Conservation (phyloP, 2,329 filamentous ascomycete genomes). For the Hypoxylon rubiginosum region DNA sequence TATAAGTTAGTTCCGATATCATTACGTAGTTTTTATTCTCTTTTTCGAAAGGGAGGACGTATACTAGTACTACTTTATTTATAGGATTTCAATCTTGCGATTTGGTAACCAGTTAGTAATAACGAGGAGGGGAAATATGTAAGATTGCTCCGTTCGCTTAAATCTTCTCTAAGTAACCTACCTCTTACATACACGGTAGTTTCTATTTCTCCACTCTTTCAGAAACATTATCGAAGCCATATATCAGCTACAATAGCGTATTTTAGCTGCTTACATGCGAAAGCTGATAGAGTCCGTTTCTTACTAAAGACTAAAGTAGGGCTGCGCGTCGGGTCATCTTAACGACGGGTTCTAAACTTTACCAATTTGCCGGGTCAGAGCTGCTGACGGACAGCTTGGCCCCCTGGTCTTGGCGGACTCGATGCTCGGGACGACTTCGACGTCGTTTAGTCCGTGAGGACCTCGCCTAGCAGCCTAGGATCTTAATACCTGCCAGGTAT, state of each 20-base stretch:
- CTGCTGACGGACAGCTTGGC: constrained; percentile 31
- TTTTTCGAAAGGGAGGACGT: no score
- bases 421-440: constrained; percentile 14
- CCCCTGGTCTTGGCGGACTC: constrained; percentile 27
- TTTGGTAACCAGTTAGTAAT: no score
- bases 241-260: background rate
- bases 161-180: no score
- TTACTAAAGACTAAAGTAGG: background rate
- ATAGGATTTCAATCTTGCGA: no score
- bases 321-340: background rate
- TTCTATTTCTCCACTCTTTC: no score
- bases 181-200: no score
- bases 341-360: constrained; percentile 14
- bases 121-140: background rate
- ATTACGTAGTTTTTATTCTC: background rate
- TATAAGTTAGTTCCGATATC: background rate
- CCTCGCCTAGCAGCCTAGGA: constrained; percentile 20
- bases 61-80: no score
- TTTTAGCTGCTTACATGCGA: background rate
- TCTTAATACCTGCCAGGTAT: background rate
- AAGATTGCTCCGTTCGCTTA: no score
- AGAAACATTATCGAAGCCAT: no score
- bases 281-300: background rate
- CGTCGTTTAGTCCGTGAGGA: constrained; percentile 10
- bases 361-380: constrained; percentile 37